phyloP scores from a whole-genome alignment of 2,329 filamentous ascomycete species.

The Colletotrichum incanum region DNA sequence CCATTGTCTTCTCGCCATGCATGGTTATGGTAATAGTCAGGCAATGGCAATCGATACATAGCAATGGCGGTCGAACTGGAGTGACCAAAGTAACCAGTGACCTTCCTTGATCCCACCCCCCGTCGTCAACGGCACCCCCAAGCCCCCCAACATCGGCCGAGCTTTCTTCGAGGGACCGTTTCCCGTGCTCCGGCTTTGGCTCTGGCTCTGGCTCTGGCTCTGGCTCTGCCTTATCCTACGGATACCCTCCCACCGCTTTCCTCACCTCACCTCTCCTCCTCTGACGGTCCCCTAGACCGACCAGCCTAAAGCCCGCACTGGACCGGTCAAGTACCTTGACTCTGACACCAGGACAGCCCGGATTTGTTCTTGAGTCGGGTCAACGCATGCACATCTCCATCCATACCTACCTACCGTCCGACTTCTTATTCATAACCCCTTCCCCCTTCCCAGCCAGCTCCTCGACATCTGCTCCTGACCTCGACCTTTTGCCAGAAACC shows the following conservation, averaged over 20 bases:
- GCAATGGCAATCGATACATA: background rate
- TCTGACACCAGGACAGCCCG: slow-evolving; percentile 34
- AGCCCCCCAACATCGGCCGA: slow-evolving; percentile 30
- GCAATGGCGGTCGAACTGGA: background rate
- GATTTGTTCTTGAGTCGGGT: slow-evolving; percentile 40
- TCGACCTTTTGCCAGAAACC: background rate
- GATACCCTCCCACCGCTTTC: slow-evolving; percentile 31
- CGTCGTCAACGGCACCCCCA: slow-evolving; percentile 1
- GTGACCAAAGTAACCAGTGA: background rate
- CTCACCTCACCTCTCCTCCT: slow-evolving; percentile 13
- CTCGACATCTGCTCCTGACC: slow-evolving; percentile 4
- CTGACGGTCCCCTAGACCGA: slow-evolving; percentile 15
- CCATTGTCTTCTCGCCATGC: background rate
- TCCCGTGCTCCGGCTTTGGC: slow-evolving; percentile 5
- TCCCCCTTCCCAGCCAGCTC: slow-evolving; percentile 4
- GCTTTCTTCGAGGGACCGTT: slow-evolving; percentile 25
- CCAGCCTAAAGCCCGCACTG: slow-evolving; percentile 33
- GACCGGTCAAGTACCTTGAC: slow-evolving; percentile 27
- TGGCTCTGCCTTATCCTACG: slow-evolving; percentile 18
- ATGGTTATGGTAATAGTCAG: background rate
- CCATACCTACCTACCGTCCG: slow-evolving; percentile 13
- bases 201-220: background rate
- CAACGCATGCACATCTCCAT: slow-evolving; percentile 34
- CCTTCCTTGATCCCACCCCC: background rate
- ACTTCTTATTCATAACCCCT: slow-evolving; percentile 36